phyloP scores from a whole-genome alignment of 2,329 filamentous ascomycete genomes.

The Saccharata proteae region DNA sequence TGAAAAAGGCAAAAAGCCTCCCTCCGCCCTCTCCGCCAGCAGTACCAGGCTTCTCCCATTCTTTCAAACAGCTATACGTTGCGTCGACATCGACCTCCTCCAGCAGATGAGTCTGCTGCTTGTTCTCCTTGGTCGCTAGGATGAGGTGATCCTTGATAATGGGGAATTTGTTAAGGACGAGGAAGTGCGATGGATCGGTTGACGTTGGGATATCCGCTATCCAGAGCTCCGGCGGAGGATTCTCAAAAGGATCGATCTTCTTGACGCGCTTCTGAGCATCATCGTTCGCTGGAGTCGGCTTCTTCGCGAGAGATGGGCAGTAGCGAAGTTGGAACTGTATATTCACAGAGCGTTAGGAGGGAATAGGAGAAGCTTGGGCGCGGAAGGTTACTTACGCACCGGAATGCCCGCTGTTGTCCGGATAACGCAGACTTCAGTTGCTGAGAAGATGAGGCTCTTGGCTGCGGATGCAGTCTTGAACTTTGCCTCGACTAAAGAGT shows the following conservation, averaged over 20 bases:
- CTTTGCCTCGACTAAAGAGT: constrained; percentile 24
- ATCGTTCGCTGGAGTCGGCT: constrained; percentile 32
- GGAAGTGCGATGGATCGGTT: constrained; percentile 39
- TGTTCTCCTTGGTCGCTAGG: constrained; percentile 51
- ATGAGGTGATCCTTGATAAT: constrained; percentile 62
- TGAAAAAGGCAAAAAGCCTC: constrained; percentile 56
- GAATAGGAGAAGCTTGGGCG: constrained; percentile 5
- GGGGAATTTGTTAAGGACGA: constrained; percentile 67
- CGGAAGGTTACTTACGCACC: constrained; percentile 16
- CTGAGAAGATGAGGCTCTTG: constrained; percentile 25
- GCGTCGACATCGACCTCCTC: constrained; percentile 49
- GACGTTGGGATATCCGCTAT: constrained; percentile 38
- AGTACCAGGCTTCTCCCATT: constrained; percentile 33
- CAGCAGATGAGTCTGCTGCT: constrained; percentile 52
- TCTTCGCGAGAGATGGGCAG: constrained; percentile 55
- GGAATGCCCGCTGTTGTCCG: constrained; percentile 24
- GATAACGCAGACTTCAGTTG: constrained; percentile 26
- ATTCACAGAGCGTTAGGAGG: constrained; percentile 5
- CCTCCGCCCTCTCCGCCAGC: constrained; percentile 10
- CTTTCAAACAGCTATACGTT: constrained; percentile 49
- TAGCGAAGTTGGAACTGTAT: constrained; percentile 60
- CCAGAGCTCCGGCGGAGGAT: constrained; percentile 43
- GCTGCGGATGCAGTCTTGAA: constrained; percentile 23
- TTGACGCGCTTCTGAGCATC: constrained; percentile 8
- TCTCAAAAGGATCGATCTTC: constrained; percentile 49